phyloP scores from a whole-genome alignment of 495 filamentous ascomycete species.

The Podospora bellae-mahoneyi region DNA sequence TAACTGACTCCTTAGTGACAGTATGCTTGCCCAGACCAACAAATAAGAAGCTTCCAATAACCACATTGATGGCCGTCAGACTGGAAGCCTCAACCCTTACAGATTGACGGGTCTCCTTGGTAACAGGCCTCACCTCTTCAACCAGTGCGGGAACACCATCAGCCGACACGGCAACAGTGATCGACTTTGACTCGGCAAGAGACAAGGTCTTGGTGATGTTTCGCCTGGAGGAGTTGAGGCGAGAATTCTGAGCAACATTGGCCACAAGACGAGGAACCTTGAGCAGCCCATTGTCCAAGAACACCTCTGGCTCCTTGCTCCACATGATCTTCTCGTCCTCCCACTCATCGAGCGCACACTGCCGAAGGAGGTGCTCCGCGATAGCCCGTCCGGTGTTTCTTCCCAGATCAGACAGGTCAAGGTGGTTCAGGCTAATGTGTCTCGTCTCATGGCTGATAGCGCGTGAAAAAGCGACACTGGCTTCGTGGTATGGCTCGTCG shows the following conservation, averaged over 20 bases:
- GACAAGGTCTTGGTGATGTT: not conserved
- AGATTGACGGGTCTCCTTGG: not conserved
- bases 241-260: not conserved
- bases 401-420: conserved; percentile 29
- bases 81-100: not conserved
- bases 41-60: not conserved
- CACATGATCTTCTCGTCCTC: conserved; percentile 7
- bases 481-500: conserved; percentile 18
- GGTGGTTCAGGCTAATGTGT: conserved; percentile 25
- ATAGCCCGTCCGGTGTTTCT: conserved; percentile 1
- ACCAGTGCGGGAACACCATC: not conserved
- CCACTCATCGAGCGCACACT: conserved; percentile 18
- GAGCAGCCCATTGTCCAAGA: not conserved
- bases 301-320: not conserved
- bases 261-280: not conserved
- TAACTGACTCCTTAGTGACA: not conserved
- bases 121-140: not conserved
- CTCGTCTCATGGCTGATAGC: conserved; percentile 20
- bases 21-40: not conserved
- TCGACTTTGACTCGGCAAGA: too few species aligned
- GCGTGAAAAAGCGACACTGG: conserved; percentile 13
- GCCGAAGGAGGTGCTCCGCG: not conserved
- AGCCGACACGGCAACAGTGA: too few species aligned
- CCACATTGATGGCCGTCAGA: not conserved
- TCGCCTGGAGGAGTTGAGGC: not conserved